Conservation (phyloP, 129 eudicot genomes). For the Dittrichia graveolens region DNA sequence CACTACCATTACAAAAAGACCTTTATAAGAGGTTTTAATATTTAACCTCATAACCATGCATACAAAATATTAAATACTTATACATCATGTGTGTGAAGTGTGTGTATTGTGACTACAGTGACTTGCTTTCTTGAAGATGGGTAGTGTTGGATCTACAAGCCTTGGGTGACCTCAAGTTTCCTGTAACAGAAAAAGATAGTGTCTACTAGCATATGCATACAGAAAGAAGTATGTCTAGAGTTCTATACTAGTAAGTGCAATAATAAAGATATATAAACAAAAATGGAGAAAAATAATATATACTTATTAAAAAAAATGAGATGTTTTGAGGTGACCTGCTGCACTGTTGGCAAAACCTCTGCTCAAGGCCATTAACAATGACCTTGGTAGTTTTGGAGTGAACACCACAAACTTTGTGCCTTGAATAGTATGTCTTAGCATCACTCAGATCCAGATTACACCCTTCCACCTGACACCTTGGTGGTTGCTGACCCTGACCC, state of each 20-base stretch:
- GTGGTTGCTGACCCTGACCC: constrained; percentile 40
- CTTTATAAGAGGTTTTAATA: neutral
- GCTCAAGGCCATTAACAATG: constrained; percentile 78
- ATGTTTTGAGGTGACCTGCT: constrained; percentile 69
- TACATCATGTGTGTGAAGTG: neutral
- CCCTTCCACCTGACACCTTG: constrained; percentile 96
- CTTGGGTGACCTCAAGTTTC: neutral
- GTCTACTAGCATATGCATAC: neutral
- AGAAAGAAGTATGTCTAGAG: neutral
- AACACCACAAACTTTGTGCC: constrained; percentile 87
- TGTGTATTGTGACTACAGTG: neutral
- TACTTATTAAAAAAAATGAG: neutral
- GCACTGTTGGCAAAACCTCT: constrained; percentile 98
- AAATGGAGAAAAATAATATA: neutral
- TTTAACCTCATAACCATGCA: neutral
- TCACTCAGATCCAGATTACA: constrained; percentile 93
- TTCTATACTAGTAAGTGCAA: neutral
- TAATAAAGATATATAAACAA: neutral
- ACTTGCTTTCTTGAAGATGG: neutral
- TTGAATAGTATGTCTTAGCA: constrained; percentile 81
- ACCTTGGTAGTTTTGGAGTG: constrained; percentile 80
- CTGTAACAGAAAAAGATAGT: neutral
- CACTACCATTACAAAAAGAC: too few species aligned
- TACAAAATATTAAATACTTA: neutral
- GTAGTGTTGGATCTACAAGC: too few species aligned